Evolutionary conservation across 352 stramenopile species (phyloP).

Genomic region (Aphanomyces cochlioides): DNA sequence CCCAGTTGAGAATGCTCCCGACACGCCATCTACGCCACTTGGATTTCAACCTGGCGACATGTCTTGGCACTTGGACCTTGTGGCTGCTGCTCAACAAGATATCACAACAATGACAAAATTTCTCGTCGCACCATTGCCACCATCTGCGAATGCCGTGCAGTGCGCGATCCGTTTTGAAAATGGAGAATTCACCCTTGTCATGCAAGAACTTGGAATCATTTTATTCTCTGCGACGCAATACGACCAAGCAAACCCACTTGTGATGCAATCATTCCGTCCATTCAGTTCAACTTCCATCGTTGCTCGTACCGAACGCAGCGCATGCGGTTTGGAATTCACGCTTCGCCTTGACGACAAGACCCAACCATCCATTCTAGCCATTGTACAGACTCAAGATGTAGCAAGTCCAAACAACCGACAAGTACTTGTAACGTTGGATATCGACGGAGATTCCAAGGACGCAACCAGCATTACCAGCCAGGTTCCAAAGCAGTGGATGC

Average conservation of each 20-base stretch:
- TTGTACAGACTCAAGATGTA: background rate
- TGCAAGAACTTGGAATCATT: background rate
- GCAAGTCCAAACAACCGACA: background rate
- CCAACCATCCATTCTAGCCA: background rate
- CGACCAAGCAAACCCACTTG: background rate
- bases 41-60: background rate
- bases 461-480: background rate
- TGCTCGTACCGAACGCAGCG: background rate
- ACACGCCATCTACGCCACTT: background rate
- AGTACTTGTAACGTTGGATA: background rate
- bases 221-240: background rate
- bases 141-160: background rate
- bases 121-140: background rate
- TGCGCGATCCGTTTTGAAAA: background rate
- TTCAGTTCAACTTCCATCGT: background rate
- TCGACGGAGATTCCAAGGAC: background rate
- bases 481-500: too few species aligned
- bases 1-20: background rate
- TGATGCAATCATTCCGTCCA: background rate
- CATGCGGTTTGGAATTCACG: background rate
- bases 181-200: background rate
- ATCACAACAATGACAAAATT: background rate
- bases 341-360: background rate
- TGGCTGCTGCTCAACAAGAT: background rate
- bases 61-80: conserved; percentile 5